A percentile compares a stretch with the other conserved stretches of the same genome.
These are phyloP conservation scores for Wickerhamomyces sp. DNA, from an alignment of 1,139 yeast species.

Conservation along the genomic window DNA sequence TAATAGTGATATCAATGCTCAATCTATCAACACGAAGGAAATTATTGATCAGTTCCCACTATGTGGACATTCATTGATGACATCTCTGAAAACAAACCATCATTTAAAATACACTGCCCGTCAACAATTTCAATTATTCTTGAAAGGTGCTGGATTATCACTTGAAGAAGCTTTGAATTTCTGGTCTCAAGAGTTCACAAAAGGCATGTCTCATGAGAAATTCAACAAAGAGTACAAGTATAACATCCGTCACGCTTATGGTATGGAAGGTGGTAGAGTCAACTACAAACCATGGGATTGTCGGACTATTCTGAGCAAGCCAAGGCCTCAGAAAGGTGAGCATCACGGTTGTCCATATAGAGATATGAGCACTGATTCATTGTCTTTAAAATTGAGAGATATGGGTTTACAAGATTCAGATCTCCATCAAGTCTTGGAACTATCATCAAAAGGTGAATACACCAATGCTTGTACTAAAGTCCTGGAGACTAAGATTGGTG, in stretches of 20 bases:
- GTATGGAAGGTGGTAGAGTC: constrained; percentile 84
- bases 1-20: constrained; percentile 54
- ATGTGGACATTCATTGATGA: constrained; percentile 70
- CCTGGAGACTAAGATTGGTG: constrained; percentile 55
- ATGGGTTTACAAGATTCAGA: constrained; percentile 72
- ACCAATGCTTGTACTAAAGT: constrained; percentile 89
- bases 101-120: constrained; percentile 84
- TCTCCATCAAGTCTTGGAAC: constrained; percentile 57
- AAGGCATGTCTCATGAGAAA: constrained; percentile 61
- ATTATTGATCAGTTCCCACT: constrained; percentile 71
- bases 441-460: constrained; percentile 60
- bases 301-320: constrained; percentile 65
- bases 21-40: constrained; percentile 50
- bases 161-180: constrained; percentile 85
- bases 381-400: constrained; percentile 47
- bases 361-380: constrained; percentile 58
- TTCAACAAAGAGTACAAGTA: constrained; percentile 86
- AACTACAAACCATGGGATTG: constrained; percentile 88
- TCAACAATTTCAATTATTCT: constrained; percentile 76
- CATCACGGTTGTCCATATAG: constrained; percentile 93
- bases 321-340: constrained; percentile 68
- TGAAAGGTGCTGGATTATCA: constrained; percentile 83
- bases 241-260: constrained; percentile 84
- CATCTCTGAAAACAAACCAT: constrained; percentile 49
- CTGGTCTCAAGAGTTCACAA: constrained; percentile 74